Base-by-base conservation (phyloP, 2,329 filamentous ascomycete species). In the Colletotrichum aenigma region DNA sequence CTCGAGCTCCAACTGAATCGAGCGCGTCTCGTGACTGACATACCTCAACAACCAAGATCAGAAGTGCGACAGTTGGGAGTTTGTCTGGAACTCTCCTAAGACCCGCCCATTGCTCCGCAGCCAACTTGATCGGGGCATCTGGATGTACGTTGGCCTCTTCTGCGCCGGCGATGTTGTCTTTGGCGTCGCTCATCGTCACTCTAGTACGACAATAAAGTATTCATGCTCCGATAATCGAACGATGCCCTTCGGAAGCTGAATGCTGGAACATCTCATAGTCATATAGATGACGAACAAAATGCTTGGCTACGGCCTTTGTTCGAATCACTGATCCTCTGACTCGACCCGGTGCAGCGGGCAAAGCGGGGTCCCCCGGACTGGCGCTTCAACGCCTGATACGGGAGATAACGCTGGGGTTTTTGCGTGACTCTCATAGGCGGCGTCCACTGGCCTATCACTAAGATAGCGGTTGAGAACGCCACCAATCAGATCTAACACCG, bases 1-100 rank as follows among this genome's bases (percentile, higher is more conserved):
- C 6, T 10, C 18, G 9, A 28, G 38, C n/a, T 8, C 10, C 21
- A n/a, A 36, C 6, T 55, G 2, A 15, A 32, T 16, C 5, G 7
- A 21, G 7, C 2, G 28, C 12, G 5, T 32, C 38, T 56, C n/a
- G 21, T 48, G 43, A 21, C 13, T 1, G n/a, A 48, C 43, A 1
- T 34, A 79, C 79, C 66, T 80, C 81, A 21, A 82, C 81, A 34
- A 80, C 77, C 4, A 82, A 77, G 52, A 81, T 81, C 32, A 81
- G 60, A 24, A 81, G 66, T 4, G 79, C 80, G 43, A 81, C 70
- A 26, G 76, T 69, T 21, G 81, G 81, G 7, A 82, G 77, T n/a
- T 79, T 80, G 71, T 81, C 81, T 8, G 80, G 80, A 9, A 82
- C 75, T 24, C 80, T 77, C 21, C 80, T 78, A 3, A 81, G 75